phyloP scores from a whole-genome alignment of 2,329 filamentous ascomycete species.

The Venturia effusa region DNA sequence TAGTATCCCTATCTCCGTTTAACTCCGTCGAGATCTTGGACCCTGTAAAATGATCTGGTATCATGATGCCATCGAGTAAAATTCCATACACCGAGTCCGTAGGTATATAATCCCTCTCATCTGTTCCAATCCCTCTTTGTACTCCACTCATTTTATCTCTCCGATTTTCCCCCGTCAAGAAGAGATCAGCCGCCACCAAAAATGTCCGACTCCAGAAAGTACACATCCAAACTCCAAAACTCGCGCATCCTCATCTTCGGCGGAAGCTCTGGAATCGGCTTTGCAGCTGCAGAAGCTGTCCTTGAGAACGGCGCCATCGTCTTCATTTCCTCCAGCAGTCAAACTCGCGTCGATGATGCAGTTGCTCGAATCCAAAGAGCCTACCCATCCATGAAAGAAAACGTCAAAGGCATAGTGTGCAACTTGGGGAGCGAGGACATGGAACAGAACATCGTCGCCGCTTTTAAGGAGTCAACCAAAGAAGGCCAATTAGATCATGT shows the following conservation, averaged over 20 bases:
- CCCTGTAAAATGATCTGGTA: not conserved
- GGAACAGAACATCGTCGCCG: conserved; percentile 34
- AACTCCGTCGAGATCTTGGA: not conserved
- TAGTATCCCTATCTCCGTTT: not conserved
- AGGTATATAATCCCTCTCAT: too few relatives aligned
- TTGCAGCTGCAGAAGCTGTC: conserved; percentile 46
- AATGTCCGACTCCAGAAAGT: conserved; percentile 33
- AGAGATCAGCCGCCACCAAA: not conserved
- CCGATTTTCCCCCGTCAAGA: too few relatives aligned
- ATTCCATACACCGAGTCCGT: not conserved
- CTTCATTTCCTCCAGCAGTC: conserved; percentile 48
- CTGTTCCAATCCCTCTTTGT: too few relatives aligned
- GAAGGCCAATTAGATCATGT: conserved; percentile 41
- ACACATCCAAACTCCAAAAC: conserved; percentile 36
- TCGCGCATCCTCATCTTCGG: conserved; percentile 49
- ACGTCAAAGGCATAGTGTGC: conserved; percentile 34
- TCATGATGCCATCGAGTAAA: not conserved
- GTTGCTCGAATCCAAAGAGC: conserved; percentile 32
- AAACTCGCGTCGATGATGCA: conserved; percentile 36
- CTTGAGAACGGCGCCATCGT: conserved; percentile 43
- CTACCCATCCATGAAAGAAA: conserved; percentile 28
- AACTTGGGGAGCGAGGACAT: conserved; percentile 38
- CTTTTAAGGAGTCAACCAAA: conserved; percentile 29
- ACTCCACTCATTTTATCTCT: not conserved
- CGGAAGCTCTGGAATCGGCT: conserved; percentile 53